Percentiles rank a stretch among this genome's conserved stretches.
These are phyloP conservation scores for Sugiyamaella floridensis DNA, from an alignment of 805 yeast species.

Conservation along the genomic window DNA sequence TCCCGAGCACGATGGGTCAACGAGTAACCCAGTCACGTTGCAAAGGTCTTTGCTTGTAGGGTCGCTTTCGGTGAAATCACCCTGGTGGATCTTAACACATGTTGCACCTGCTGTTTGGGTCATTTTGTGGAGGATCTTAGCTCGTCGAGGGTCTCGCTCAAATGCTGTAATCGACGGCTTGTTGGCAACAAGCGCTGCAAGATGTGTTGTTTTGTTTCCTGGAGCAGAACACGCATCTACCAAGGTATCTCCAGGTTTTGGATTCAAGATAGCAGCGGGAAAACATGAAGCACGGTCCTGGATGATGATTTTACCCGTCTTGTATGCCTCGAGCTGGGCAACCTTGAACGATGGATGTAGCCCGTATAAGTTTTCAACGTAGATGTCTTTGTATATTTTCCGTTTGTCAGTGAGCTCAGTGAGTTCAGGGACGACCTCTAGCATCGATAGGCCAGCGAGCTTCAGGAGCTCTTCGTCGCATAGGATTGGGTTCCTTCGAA, in stretches of 20 bases:
- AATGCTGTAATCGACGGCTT: conserved; percentile 61
- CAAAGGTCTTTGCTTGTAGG: conserved; percentile 46
- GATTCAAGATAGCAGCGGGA: conserved; percentile 78
- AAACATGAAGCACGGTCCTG: conserved; percentile 97
- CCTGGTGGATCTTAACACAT: conserved; percentile 38
- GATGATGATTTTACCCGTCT: conserved; percentile 71
- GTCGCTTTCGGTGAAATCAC: conserved; percentile 56
- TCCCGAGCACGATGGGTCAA: conserved; percentile 97
- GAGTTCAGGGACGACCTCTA: conserved; percentile 26
- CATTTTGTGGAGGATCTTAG: conserved; percentile 67
- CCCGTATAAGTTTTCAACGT: conserved; percentile 73
- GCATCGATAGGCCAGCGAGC: conserved; percentile 33
- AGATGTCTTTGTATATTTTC: conserved; percentile 39
- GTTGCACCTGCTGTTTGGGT: conserved; percentile 66
- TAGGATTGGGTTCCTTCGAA: conserved; percentile 52
- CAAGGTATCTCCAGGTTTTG: conserved; percentile 51
- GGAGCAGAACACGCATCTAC: conserved; percentile 98
- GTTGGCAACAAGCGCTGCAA: conserved; percentile 55
- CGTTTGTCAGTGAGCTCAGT: conserved; percentile 42
- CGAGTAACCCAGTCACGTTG: conserved; percentile 70
- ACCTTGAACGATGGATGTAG: conserved; percentile 69
- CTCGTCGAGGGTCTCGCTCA: conserved; percentile 75
- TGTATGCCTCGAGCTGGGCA: conserved; percentile 61
- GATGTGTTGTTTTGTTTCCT: conserved; percentile 93
- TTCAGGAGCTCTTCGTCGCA: conserved; percentile 34